Conservation (phyloP, 192 early-diverging fungal genomes). For the Rhizophagus prolifer region DNA sequence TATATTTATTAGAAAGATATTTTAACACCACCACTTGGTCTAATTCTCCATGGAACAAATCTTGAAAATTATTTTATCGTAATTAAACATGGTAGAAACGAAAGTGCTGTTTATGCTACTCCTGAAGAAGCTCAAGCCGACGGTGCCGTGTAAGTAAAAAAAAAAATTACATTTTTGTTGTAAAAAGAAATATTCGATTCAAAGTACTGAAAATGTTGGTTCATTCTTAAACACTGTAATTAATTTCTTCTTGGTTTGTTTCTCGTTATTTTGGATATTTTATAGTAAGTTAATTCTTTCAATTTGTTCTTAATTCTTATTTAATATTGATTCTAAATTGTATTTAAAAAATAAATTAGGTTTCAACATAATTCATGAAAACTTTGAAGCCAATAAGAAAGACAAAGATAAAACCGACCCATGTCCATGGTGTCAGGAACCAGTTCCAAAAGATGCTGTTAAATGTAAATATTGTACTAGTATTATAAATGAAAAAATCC, state of each 20-base stretch:
- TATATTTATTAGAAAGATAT: conserved; percentile 38
- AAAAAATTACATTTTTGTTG: too few species aligned
- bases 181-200: too few species aligned
- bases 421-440: conserved; percentile 42
- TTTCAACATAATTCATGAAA: conserved; percentile 13
- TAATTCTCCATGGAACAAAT: conserved; percentile 41
- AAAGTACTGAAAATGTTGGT: conserved; percentile 45
- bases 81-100: conserved; percentile 26
- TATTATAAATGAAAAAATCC: conserved; percentile 45
- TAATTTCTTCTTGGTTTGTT: conserved; percentile 37
- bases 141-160: conserved; percentile 37
- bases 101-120: conserved; percentile 25
- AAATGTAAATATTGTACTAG: conserved; percentile 48
- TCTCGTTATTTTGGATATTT: conserved; percentile 40
- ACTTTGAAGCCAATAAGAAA: background rate
- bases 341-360: background rate
- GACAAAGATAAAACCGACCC: background rate
- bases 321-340: background rate
- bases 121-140: conserved; percentile 37
- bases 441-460: conserved; percentile 38
- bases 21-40: conserved; percentile 44
- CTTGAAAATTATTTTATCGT: conserved; percentile 48
- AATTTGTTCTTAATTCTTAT: background rate
- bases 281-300: conserved; percentile 10
- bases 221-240: conserved; percentile 37